Evolutionary conservation across 2,329 filamentous ascomycete genomes (phyloP), one percentile per base, ranked within the genome.

Genomic region (Alternaria conjuncta): DNA sequence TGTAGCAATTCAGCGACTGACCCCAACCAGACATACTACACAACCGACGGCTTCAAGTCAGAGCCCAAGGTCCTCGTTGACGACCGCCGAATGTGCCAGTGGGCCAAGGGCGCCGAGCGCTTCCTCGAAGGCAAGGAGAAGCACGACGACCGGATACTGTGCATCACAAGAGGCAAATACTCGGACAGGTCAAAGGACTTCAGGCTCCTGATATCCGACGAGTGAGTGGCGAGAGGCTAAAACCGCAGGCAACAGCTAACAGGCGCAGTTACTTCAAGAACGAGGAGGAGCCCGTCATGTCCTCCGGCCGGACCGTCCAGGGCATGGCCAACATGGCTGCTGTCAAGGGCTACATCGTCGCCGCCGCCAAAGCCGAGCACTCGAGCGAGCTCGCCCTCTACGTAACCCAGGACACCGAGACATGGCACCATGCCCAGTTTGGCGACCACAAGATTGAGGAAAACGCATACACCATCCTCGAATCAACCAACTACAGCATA

Each of bases 401-500:
- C 78, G 90, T 98, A 60, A 94, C 93, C 10, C 89, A 92, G 70
- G 93, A 99, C 78, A 90, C 92, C 12, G 84, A 89, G 55, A 89
- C 86, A 59, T 99, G 96, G 96, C 94, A 98, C 78, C 90, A 94
- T 57, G 95, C 95, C 63, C 88, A 97, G 75, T 98, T 99, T 79
- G 88, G 89, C 47, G 90, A 92, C 65, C 94, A 97, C 79, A 92
- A 94, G 73, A 87, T 93, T 65, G 91, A 97, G 77, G 88, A 95
- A 76, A 86, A 89, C 72, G 93, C 92, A 3, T 99, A 97, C 80
- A 99, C 96, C 0, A 87, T 99, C 51, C 86, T 99, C 44, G 95
- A 98, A 81, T 96, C 94, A 74, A 98, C 96, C 45, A 95, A 97
- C 77, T 97, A 99, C 84, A 97, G 95, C 83, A 94, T 99, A 71